Evolutionary conservation across 2,329 filamentous ascomycete genomes (phyloP), one percentile per base, ranked within the genome.

Genomic region (Sphaerostilbella broomeana): DNA sequence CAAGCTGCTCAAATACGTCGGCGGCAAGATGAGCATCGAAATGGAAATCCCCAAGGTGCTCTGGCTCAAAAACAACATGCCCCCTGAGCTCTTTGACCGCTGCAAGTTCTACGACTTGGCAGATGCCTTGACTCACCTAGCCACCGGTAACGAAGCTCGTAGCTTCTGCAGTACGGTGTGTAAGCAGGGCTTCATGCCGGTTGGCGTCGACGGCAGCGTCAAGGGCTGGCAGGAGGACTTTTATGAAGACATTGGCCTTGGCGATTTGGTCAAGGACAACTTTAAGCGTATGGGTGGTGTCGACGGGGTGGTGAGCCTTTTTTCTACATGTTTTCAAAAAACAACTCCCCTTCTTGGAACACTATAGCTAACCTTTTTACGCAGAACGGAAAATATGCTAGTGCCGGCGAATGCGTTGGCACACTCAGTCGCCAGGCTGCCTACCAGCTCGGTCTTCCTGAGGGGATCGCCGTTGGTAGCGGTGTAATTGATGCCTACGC

Each of bases 191-290:
- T 97, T 81, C 57, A 86, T 98, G 2, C 92, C 92, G 1, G 86
- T 95, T n/a, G 92, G 92, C 35, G 88, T 97, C 5, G 92, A 98
- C 52, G 89, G 89, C 33, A 95, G 88, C 61, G 86, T 94, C 42
- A 97, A 95, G 68, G 92, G 92, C 22, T 98, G 92, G 92, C 90
- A 97, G 61, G 85, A 90, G 51, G 90, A 97, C 56, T 98, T 98
- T 57, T 79, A 94, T 48, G 75, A 77, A 20, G 75, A 81, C 7
- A 94, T 98, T 56, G 92, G 92, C 12, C 72, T 98, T n/a, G 75
- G 74, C 25, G 89, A 95, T 49, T 68, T 98, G 41, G 77, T 76
- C 33, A 75, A 94, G 53, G 84, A 95, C 56, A 77, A 94, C 55
- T 98, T 94, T 61, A 85, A 85, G 69, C 81, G 89, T 49, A 85